phyloP scores from a whole-genome alignment of 805 yeast genomes.

The Myxozyma mucilagina region DNA sequence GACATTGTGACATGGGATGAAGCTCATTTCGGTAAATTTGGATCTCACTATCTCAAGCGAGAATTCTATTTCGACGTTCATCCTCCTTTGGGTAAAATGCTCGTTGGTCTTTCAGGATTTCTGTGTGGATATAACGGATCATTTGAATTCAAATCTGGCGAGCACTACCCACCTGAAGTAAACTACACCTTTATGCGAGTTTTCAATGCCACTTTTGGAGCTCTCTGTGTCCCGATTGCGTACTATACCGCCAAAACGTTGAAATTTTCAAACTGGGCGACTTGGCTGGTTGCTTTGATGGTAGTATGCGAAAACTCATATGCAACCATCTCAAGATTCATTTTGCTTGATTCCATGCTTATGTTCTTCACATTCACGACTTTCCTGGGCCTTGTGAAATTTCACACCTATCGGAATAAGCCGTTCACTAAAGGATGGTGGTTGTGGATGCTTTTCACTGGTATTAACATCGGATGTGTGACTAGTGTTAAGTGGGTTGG shows the following conservation, averaged over 20 bases:
- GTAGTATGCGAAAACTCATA: slow-evolving; percentile 65
- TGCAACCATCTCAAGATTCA: slow-evolving; percentile 83
- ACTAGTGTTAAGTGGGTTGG: slow-evolving; percentile 92
- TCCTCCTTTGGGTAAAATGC: slow-evolving; percentile 94
- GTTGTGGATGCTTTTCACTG: slow-evolving; percentile 86
- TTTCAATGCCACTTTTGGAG: slow-evolving; percentile 81
- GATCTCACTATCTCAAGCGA: slow-evolving; percentile 82
- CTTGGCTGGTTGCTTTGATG: slow-evolving; percentile 79
- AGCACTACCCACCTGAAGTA: slow-evolving; percentile 68
- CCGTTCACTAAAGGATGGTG: slow-evolving; percentile 89
- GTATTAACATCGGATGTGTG: slow-evolving; percentile 83
- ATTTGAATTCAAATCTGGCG: slow-evolving; percentile 86
- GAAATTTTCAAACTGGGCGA: slow-evolving; percentile 68
- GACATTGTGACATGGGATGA: slow-evolving; percentile 90
- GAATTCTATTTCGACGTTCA: slow-evolving; percentile 96
- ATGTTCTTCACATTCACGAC: slow-evolving; percentile 87
- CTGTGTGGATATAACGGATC: slow-evolving; percentile 84
- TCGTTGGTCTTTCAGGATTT: slow-evolving; percentile 84
- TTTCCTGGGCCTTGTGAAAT: slow-evolving; percentile 66
- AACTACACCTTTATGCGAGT: slow-evolving; percentile 85
- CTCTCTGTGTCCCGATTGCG: slow-evolving; percentile 82
- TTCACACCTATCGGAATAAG: slow-evolving; percentile 57
- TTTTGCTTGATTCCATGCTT: slow-evolving; percentile 87
- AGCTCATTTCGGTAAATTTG: slow-evolving; percentile 97
- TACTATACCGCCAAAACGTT: slow-evolving; percentile 77